Base-by-base conservation (phyloP, 495 filamentous ascomycete species). In the Podospora pseudoanserina region DNA sequence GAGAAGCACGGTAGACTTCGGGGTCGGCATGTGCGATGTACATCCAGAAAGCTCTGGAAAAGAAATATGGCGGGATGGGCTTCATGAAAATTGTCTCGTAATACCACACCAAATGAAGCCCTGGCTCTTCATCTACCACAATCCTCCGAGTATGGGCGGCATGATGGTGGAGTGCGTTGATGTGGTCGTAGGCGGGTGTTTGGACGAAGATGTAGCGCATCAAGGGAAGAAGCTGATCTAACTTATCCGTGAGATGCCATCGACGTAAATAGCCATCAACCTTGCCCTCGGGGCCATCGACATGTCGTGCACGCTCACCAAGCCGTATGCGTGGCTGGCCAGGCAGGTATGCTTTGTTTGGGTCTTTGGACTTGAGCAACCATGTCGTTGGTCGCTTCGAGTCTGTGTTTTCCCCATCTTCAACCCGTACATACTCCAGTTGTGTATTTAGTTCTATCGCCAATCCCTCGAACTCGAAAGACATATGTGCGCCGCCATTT, bases 51-150 rank as follows among this genome's bases (percentile, higher is more conserved):
- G 65, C 71, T 13, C 72, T 59, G 0, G 73, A 75, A n/a, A 83
- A 77, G 1, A 89, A 79, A 68, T 79, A 88, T 5, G 63, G 18
- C 0, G 87, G 87, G 0, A 90, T 66, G 1, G 87, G 87, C 63
- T 88, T 90, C 64, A 89, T 73, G 72, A 80, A 88, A 26, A 89
- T 82, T 2, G 73, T 67, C n/a, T 79, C 68, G 28, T 84, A 67
- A 53, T 71, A 68, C 88, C 86, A 90, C 16, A 88, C 77, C 0
- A 89, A 79, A 65, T 90, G 87, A 9, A 88, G 73, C 3, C 78
- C 71, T 0, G 80, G 75, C 27, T 84, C 64, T 63, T 90, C 86
- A 3, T 71, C 65, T 3, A 76, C 60, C 28, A 70, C 59, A 58
- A 77, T 62, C 20, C 75, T 63, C 32, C 74, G 75, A 18, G 67